phyloP scores from a whole-genome alignment of 805 yeast species.

The Candida multigemmis region DNA sequence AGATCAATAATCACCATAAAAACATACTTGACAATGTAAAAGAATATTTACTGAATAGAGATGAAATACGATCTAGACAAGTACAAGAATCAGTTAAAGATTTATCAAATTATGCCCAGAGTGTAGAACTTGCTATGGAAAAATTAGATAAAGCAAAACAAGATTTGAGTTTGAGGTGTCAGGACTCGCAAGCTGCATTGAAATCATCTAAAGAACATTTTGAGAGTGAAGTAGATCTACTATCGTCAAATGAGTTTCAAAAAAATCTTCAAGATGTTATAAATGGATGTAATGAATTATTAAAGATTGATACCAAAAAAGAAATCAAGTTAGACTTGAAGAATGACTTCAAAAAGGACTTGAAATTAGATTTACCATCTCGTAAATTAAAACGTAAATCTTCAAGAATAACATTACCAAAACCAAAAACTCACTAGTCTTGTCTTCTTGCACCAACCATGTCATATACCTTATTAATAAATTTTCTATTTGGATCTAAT shows the following conservation, averaged over 20 bases:
- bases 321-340: not conserved
- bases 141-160: slow-evolving; percentile 4
- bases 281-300: slow-evolving; percentile 1
- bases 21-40: slow-evolving; percentile 23
- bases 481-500: slow-evolving; percentile 30
- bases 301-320: not conserved
- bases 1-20: slow-evolving; percentile 22
- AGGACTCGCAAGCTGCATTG: not conserved
- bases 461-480: slow-evolving; percentile 27
- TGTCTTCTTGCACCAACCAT: too few species aligned
- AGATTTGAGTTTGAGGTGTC: slow-evolving; percentile 1
- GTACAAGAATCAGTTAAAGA: not conserved
- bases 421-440: too few species aligned
- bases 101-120: slow-evolving; percentile 1
- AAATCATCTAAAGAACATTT: slow-evolving; percentile 1
- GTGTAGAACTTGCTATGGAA: slow-evolving; percentile 3
- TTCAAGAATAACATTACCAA: too few species aligned
- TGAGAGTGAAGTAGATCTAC: slow-evolving; percentile 1
- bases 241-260: slow-evolving; percentile 9
- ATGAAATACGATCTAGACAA: slow-evolving; percentile 5
- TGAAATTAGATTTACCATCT: too few species aligned
- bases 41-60: slow-evolving; percentile 15
- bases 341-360: not conserved
- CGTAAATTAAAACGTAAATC: too few species aligned
- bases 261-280: slow-evolving; percentile 8